Conservation (phyloP, 2,329 filamentous ascomycete genomes). For the Madurella mycetomatis region DNA sequence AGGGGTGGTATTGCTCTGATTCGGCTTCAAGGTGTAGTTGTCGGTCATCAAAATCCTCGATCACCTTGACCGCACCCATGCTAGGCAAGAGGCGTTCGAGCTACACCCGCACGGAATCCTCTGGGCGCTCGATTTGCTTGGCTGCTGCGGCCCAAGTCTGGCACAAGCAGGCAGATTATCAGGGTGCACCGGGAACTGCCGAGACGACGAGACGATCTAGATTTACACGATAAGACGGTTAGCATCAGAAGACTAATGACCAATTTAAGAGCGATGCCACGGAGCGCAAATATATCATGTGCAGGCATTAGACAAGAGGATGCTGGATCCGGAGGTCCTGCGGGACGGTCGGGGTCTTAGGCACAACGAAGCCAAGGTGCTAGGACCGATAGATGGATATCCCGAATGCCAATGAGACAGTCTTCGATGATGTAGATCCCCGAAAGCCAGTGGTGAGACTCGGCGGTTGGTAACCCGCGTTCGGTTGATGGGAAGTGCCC, state of each 20-base stretch:
- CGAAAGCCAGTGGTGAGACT: too few species aligned
- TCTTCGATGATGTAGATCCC: too few species aligned
- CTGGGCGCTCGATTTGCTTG: conserved; percentile 1
- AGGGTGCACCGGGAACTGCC: neutral
- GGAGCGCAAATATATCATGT: neutral
- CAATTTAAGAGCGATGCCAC: neutral
- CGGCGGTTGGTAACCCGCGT: too few species aligned
- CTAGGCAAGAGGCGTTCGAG: conserved; percentile 51
- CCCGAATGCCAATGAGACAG: too few species aligned
- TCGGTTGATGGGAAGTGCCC: too few species aligned
- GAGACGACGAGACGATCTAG: neutral
- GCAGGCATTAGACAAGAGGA: neutral
- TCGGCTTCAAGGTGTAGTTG: conserved; percentile 57
- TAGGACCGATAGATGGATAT: too few species aligned
- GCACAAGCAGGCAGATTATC: conserved; percentile 1
- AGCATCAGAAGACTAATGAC: neutral
- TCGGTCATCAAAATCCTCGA: conserved; percentile 65
- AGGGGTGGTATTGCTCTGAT: conserved; percentile 59
- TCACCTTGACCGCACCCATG: conserved; percentile 53
- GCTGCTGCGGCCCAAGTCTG: conserved; percentile 1
- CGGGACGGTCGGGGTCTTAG: too few species aligned
- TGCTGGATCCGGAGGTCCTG: neutral
- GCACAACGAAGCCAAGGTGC: neutral
- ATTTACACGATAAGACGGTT: neutral
- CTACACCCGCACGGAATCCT: conserved; percentile 6